Percentiles rank a stretch among this genome's conserved stretches.
Conservation (phyloP, 1,284 basidiomycete species). For the Farysia itapuensis region DNA sequence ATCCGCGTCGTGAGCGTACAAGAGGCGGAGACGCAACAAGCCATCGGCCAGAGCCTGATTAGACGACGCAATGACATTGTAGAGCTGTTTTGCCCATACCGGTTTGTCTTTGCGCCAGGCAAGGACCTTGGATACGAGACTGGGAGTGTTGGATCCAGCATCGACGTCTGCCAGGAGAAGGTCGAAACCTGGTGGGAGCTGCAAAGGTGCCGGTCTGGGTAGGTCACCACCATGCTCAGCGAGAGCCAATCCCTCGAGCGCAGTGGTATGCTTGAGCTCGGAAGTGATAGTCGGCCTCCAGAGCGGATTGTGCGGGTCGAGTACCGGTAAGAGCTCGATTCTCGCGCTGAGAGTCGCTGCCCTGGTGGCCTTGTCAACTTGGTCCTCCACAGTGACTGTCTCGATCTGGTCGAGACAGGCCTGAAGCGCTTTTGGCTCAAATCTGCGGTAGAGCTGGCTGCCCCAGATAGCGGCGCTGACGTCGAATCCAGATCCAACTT, state of each 20-base stretch:
- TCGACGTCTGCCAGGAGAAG: conserved; percentile 57
- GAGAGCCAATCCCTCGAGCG: conserved; percentile 42
- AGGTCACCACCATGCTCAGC: conserved; percentile 3
- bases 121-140: conserved; percentile 52
- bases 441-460: conserved; percentile 88
- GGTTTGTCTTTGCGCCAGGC: conserved; percentile 50
- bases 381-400: conserved; percentile 36
- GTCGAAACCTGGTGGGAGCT: conserved; percentile 49
- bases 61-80: conserved; percentile 45
- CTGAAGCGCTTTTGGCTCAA: conserved; percentile 67
- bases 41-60: conserved; percentile 54
- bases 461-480: conserved; percentile 92
- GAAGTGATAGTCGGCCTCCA: conserved; percentile 33
- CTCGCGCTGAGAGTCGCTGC: conserved; percentile 6
- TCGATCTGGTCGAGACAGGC: conserved; percentile 34
- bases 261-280: conserved; percentile 7
- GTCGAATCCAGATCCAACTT: conserved; percentile 96
- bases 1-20: conserved; percentile 33
- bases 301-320: conserved; percentile 47
- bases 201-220: conserved; percentile 44
- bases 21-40: conserved; percentile 42
- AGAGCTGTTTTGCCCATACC: conserved; percentile 55
- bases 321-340: conserved; percentile 22
- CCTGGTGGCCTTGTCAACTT: conserved; percentile 11
- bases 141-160: conserved; percentile 56